Base-by-base conservation (phyloP, 257 asterid species). In the Penstemon newberryi region DNA sequence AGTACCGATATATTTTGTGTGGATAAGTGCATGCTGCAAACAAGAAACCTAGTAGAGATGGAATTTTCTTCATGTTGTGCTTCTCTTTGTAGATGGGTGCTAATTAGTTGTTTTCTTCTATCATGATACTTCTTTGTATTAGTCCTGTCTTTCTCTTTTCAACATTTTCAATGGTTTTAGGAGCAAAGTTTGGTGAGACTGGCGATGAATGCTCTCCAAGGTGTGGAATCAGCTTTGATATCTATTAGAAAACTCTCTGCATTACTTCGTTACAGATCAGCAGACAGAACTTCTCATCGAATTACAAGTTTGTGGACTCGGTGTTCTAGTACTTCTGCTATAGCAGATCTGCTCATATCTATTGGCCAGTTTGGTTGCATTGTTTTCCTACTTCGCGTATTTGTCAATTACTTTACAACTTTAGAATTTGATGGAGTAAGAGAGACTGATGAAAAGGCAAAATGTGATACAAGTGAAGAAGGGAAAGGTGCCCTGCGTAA, bases 111-210 rank as follows among this genome's bases (percentile, higher is more conserved):
- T 59, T 65, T 15, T 43, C 13, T 53, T 36, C 6, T 8, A 45
- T 61, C 18, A n/a, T 52, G 53, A 1, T 63, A 54, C 60, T 19
- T 51, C 13, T 57, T 66, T 41, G 71, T 13, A 19, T 50, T 49
- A 53, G 1, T 51, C 19, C 75, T 68, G 50, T 18, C 49, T 15
- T 75, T 71, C 47, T 63, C 60, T 63, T 77, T 63, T 47, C 68
- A 70, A 67, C 41, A 46, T 75, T 60, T 69, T 44, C 18, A 47
- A 65, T 71, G 63, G 56, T 73, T 81, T 41, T 79, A 89, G 99
- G 99, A 94, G 84, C 79, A 92, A 62, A 86, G 95, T 80, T 82
- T 94, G 88, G 97, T 90, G 82, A 83, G 93, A 71, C 77, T 94
- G 84, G 87, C 86, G 60, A 80, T 91, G 96, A 86, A 84, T 84